Evolutionary conservation across 345 rosid species (phyloP), one percentile per base, ranked within the genome.

Genomic region (Schrenkiella parvula): DNA sequence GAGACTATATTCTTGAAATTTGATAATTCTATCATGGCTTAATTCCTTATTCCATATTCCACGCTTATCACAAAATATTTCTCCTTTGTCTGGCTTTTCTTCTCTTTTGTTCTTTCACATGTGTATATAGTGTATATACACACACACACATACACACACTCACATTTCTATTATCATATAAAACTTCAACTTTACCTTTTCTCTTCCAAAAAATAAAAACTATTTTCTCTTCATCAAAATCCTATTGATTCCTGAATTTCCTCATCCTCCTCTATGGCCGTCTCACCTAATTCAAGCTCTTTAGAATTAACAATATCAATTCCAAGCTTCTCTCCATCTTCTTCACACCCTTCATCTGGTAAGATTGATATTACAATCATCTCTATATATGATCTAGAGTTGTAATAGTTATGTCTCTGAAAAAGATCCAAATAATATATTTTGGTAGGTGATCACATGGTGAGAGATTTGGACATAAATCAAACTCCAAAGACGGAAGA

Each of bases 251-350:
- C 68, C 44, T 28, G 23, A 17, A 56, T 39, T 31, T 38, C 43
- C 17, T 73, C 44, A 38, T 35, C 74, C 14, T 74, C 50, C 26
- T 54, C 74, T 57, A 75, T 75, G 79, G 74, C 64, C 69, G 10
- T 52, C 50, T 68, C 79, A 75, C 57, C 69, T 51, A 75, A 68
- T 60, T 68, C 70, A 75, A 43, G 65, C 64, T 68, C 74, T 47
- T 80, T 93, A 81, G 97, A 93, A 62, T 81, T 93, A 81, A 86
- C 96, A 43, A 88, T 93, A 29, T 86, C 96, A 18, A 86, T 82
- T 51, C 90, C 95, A 2, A 91, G 90, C 62, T 88, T 87, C 86
- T 80, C 89, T 73, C 74, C 87, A 14, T 80, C 90, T 8, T 78
- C 82, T 65, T 74, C 89, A 68, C 43, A 11, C 50, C 71, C 61